phyloP scores from a whole-genome alignment of 2,329 filamentous ascomycete genomes.

The Microcyclosporella mali region DNA sequence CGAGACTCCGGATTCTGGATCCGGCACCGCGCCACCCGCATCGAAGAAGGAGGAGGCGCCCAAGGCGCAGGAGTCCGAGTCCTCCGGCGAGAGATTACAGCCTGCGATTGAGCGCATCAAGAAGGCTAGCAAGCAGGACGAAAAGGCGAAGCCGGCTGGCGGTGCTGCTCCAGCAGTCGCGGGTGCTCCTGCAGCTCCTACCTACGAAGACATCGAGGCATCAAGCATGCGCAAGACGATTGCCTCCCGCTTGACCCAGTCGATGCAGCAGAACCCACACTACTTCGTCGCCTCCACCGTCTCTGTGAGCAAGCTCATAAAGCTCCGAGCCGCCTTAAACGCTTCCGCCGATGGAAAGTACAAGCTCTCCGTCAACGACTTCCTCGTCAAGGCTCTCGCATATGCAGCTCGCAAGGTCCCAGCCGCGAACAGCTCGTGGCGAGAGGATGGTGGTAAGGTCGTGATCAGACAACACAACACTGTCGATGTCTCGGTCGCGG shows the following conservation, averaged over 20 bases:
- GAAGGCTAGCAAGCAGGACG: constrained; percentile 85
- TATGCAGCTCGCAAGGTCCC: constrained; percentile 89
- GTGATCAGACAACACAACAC: constrained; percentile 88
- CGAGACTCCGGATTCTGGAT: constrained; percentile 53
- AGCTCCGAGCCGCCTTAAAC: constrained; percentile 92
- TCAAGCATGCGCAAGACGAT: constrained; percentile 98
- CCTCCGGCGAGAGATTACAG: constrained; percentile 71
- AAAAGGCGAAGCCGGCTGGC: constrained; percentile 64
- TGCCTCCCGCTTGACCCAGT: constrained; percentile 82
- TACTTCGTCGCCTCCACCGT: constrained; percentile 92
- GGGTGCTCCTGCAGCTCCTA: constrained; percentile 51
- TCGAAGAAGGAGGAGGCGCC: constrained; percentile 48
- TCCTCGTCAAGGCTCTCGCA: constrained; percentile 93
- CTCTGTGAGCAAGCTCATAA: constrained; percentile 90
- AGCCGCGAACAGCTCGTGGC: constrained; percentile 91
- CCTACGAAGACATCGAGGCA: constrained; percentile 78
- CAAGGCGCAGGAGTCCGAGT: constrained; percentile 62
- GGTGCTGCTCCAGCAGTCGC: constrained; percentile 42
- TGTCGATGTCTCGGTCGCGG: constrained; percentile 92
- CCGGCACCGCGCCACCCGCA: constrained; percentile 52
- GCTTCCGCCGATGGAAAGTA: constrained; percentile 82
- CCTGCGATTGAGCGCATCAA: constrained; percentile 79
- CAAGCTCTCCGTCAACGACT: constrained; percentile 99
- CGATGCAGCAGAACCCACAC: constrained; percentile 89
- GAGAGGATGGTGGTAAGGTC: constrained; percentile 62